Conservation (phyloP, 306 rosid species). For the Corylus heterophylla region DNA sequence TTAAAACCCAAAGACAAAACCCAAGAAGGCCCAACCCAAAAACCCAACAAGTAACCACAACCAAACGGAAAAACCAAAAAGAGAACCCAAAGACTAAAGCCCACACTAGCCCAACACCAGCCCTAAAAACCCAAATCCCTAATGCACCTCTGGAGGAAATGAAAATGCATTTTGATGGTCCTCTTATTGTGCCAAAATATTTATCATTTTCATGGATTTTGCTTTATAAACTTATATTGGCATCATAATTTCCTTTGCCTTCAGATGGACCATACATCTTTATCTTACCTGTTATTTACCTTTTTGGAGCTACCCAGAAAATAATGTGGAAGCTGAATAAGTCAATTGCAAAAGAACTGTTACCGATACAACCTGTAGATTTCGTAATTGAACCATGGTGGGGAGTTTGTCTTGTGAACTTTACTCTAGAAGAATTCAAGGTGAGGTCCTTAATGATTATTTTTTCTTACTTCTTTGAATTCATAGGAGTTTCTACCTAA, state of each 20-base stretch:
- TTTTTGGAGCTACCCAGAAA: slow-evolving; percentile 78
- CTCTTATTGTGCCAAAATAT: not conserved
- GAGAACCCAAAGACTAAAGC: too few species aligned
- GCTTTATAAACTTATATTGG: slow-evolving; percentile 3
- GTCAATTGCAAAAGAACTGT: slow-evolving; percentile 89
- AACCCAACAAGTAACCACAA: too few species aligned
- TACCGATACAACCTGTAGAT: slow-evolving; percentile 91
- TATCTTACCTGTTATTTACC: slow-evolving; percentile 32
- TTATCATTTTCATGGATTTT: slow-evolving; percentile 13
- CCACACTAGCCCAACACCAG: too few species aligned
- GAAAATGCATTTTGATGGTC: too few species aligned
- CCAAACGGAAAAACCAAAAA: too few species aligned
- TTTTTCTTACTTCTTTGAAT: not conserved
- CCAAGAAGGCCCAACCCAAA: too few species aligned
- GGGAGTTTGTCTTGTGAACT: slow-evolving; percentile 93
- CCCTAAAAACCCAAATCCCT: too few species aligned
- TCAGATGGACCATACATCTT: slow-evolving; percentile 12
- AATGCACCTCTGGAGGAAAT: too few species aligned
- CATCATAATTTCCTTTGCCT: slow-evolving; percentile 8
- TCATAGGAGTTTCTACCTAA: slow-evolving; percentile 12
- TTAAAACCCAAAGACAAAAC: too few species aligned
- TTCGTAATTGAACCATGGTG: slow-evolving; percentile 92
- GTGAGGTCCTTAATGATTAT: slow-evolving; percentile 48
- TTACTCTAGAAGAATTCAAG: slow-evolving; percentile 97
- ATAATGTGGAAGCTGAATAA: slow-evolving; percentile 98